Conservation (phyloP, 2,329 filamentous ascomycete genomes). For the Colletotrichum sansevieriae region DNA sequence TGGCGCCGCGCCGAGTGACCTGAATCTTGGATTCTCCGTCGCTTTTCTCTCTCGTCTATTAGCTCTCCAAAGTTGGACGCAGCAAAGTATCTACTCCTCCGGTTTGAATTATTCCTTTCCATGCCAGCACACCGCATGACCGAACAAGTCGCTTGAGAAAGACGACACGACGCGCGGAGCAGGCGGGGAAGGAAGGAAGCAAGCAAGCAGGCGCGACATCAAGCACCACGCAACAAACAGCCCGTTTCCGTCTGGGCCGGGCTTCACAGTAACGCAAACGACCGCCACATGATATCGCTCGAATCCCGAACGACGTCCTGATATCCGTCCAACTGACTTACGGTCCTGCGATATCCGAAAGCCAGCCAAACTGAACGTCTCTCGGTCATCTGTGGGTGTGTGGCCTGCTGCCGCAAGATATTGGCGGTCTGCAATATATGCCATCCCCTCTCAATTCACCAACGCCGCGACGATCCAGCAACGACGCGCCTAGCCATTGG, state of each 20-base stretch:
- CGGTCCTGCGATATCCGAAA: background rate
- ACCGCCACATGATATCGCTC: slow-evolving; percentile 1
- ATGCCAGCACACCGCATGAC: background rate
- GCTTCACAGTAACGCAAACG: background rate
- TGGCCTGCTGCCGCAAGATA: slow-evolving; percentile 35
- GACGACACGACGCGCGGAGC: slow-evolving; percentile 8
- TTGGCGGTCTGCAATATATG: slow-evolving; percentile 39
- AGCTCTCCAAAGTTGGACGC: background rate
- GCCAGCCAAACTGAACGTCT: slow-evolving; percentile 13
- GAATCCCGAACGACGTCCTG: slow-evolving; percentile 4
- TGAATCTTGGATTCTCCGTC: background rate
- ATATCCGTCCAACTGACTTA: slow-evolving; percentile 2
- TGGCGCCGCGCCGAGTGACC: background rate
- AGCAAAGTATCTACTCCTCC: background rate
- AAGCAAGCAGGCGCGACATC: background rate
- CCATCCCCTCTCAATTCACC: slow-evolving; percentile 26
- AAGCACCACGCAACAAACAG: background rate
- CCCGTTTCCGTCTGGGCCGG: background rate
- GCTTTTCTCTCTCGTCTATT: slow-evolving; percentile 17
- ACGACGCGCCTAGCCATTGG: slow-evolving; percentile 32
- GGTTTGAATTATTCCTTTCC: background rate
- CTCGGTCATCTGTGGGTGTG: slow-evolving; percentile 11
- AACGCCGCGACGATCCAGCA: slow-evolving; percentile 35
- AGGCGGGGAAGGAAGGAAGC: background rate
- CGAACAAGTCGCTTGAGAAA: background rate